Conservation (phyloP, 257 asterid species). For the Solanum commersonii region DNA sequence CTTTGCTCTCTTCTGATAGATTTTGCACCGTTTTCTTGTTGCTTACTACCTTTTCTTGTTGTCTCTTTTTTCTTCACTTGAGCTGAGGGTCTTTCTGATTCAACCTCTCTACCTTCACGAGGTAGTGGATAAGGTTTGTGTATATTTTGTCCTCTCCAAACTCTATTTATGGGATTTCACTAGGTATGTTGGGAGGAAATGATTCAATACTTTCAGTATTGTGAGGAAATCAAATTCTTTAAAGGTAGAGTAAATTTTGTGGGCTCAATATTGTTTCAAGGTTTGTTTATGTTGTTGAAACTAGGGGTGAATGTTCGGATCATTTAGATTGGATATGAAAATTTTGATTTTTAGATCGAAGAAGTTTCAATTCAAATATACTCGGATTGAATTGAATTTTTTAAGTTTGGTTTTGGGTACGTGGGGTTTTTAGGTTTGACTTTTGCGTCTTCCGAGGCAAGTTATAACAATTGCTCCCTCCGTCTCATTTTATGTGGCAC, state of each 20-base stretch:
- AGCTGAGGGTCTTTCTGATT: rapidly evolving
- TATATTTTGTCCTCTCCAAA: too few species aligned
- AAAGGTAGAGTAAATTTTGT: too few species aligned
- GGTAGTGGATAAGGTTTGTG: not conserved
- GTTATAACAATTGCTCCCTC: too few species aligned
- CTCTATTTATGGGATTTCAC: not conserved
- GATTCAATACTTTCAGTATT: not conserved
- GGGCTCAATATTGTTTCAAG: not conserved
- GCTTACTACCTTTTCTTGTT: not conserved
- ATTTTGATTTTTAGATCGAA: not conserved
- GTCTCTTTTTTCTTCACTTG: not conserved
- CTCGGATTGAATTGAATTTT: too few species aligned
- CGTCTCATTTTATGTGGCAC: too few species aligned
- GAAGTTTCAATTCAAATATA: not conserved
- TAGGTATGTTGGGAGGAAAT: not conserved
- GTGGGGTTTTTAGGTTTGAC: not conserved
- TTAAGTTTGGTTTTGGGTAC: not conserved
- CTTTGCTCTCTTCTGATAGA: too few species aligned
- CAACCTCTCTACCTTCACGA: not conserved
- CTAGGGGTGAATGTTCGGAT: not conserved
- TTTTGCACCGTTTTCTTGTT: not conserved
- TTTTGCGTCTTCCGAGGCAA: rapidly evolving
- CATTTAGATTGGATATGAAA: not conserved
- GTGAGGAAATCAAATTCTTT: not conserved
- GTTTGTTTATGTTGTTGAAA: not conserved